Base-by-base conservation (phyloP, 805 yeast genomes). In the Candida coquimbonensis region DNA sequence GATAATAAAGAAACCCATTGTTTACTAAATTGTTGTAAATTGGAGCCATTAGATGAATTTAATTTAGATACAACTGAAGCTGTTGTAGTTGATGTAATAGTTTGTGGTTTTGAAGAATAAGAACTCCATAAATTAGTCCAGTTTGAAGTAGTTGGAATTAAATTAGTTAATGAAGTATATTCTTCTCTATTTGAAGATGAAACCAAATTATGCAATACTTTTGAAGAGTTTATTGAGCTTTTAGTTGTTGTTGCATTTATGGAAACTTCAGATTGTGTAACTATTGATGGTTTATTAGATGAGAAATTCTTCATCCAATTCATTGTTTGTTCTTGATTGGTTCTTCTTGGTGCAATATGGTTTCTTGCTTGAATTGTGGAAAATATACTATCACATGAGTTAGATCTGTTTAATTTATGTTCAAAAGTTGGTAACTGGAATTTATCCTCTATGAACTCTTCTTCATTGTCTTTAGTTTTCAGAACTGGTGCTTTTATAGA, bases 311-410 rank as follows among this genome's bases (percentile, higher is more conserved):
- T 54, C 57, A 59, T 56, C 63, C 63, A 59, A 19, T 27, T 45
- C 42, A 57, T 48, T 3, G 61, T 57, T 35, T 56, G 60, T 9
- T 54, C 32, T 35, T 49, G 53, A n/a, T 53, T 49, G 34, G 56
- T 55, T 38, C 35, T 50, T 7, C 44, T 45, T 31, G 59, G 60
- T 6, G 45, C 41, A 12, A 46, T 36, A 9, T 59, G 60, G 3
- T 52, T 48, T 43, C 57, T 54, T 1, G 57, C 39, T 2, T 53
- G 52, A 49, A 55, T 52, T 4, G 49, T 49, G 9, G 61, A 55
- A 44, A 59, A 59, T 12, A 59, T 54, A 36, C 58, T 53, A 42
- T 59, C 62, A 47, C 59, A 58, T 2, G 63, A 59, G 40, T 55
- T 59, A 12, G 63, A 56, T 50, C 63, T 52, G 46, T 56, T 56